Evolutionary conservation across 345 rosid species (phyloP).

Genomic region (Kernera saxatilis): DNA sequence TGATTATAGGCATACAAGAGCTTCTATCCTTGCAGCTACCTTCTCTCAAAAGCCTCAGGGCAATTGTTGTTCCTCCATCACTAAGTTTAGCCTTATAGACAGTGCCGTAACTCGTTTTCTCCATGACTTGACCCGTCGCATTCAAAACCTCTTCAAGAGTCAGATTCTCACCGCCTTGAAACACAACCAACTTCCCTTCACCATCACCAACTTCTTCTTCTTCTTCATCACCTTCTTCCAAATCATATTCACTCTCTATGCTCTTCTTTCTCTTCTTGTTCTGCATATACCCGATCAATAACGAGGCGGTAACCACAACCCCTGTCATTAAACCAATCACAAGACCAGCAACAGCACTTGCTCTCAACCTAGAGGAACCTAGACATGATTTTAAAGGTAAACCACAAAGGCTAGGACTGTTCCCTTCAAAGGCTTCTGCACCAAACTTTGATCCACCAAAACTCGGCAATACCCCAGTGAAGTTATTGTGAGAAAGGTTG

Average conservation of each 20-base stretch:
- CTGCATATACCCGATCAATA: slow-evolving; percentile 72
- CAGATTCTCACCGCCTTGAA: slow-evolving; percentile 86
- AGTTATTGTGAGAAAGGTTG: slow-evolving; percentile 72
- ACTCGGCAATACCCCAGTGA: slow-evolving; percentile 58
- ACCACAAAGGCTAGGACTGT: slow-evolving; percentile 68
- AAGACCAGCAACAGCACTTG: slow-evolving; percentile 78
- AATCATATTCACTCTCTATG: slow-evolving; percentile 53
- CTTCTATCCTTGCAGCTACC: slow-evolving; percentile 74
- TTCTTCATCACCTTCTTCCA: slow-evolving; percentile 50
- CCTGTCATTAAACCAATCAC: slow-evolving; percentile 82
- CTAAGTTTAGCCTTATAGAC: slow-evolving; percentile 79
- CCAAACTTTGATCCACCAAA: slow-evolving; percentile 60
- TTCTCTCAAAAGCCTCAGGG: slow-evolving; percentile 76
- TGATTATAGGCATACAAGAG: slow-evolving; percentile 54
- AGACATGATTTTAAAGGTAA: slow-evolving; percentile 52
- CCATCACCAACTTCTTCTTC: slow-evolving; percentile 38
- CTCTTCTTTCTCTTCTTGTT: slow-evolving; percentile 55
- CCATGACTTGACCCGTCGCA: slow-evolving; percentile 85
- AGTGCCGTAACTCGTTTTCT: slow-evolving; percentile 78
- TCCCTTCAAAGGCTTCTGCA: slow-evolving; percentile 59
- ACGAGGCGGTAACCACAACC: slow-evolving; percentile 60
- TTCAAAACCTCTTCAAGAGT: slow-evolving; percentile 73
- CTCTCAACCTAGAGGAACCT: slow-evolving; percentile 50
- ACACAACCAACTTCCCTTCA: slow-evolving; percentile 71
- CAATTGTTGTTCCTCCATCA: slow-evolving; percentile 78